Base-by-base conservation (phyloP, 768 basidiomycete species). In the Amanita rimosa region DNA sequence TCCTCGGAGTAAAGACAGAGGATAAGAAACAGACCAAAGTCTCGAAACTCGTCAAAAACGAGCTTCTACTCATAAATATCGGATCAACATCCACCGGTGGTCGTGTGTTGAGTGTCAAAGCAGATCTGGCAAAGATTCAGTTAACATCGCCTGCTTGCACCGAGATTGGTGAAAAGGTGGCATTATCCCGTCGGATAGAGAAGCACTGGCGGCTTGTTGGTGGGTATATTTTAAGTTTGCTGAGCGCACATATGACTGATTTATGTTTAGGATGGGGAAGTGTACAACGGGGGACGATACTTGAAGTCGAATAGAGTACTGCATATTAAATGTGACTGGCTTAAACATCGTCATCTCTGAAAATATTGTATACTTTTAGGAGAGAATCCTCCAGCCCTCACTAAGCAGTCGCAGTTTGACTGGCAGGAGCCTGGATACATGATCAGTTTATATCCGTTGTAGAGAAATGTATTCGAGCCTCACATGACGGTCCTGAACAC, bases 1-100 rank as follows among this genome's bases (percentile, higher is more conserved):
- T 98, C 47, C 79, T 98, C n/a, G 95, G 96, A 62, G 96, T 99
- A 53, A 93, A 94, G 66, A 92, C 93, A 19, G 95, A 97, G 66
- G 96, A 98, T 71, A 96, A 94, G 73, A 99, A 97, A 65, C 90
- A 94, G 64, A 96, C 96, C 17, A 99, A 93, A 67, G 89, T 91
- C 19, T 74, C 88, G 46, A 96, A 96, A 65, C 76, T 96, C 39
- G 75, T 80, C 51, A 95, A 95, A 68, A 85, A 85, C 65, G 94
- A 96, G 67, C 75, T 94, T 2, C 68, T 97, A 2, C 78, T 98
- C 53, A 94, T 99, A 73, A 98, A 98, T 71, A 97, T 99, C 50
- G 94, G 95, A 16, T 95, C 92, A 17, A 97, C 93, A 1, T 96
- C 94, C 3, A 95, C 93, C 2, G 96, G 96, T 52, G 95, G 96